Percentiles rank a stretch among this genome's conserved stretches.
Conservation (phyloP, 139 green algal species). For the Volvox africanus region DNA sequence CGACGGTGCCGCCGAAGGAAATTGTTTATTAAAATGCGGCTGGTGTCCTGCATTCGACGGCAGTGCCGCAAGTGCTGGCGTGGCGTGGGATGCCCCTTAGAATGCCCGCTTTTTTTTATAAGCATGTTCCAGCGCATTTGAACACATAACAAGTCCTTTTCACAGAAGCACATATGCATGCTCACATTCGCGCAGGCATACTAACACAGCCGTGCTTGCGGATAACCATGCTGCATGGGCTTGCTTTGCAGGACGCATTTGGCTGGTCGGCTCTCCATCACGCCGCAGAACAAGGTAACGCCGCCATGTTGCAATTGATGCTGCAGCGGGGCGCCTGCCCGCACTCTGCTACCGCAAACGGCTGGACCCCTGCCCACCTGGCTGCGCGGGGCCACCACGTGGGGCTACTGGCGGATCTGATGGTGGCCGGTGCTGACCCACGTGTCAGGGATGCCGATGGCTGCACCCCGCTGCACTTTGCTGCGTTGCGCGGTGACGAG, state of each 20-base stretch:
- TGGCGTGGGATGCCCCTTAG: no score
- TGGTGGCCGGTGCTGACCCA: conserved; percentile 17
- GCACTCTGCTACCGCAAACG: not conserved
- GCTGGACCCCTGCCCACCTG: conserved; percentile 39
- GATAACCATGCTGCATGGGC: not conserved
- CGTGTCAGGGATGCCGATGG: conserved; percentile 30
- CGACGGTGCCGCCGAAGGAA: no score
- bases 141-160: no score
- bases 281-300: conserved; percentile 24
- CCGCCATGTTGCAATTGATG: conserved; percentile 13
- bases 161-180: no score
- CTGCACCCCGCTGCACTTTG: conserved; percentile 43
- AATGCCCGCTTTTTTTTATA: no score
- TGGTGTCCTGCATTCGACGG: no score
- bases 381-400: not conserved
- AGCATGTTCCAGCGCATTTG: no score
- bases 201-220: no score
- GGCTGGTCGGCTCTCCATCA: conserved; percentile 44
- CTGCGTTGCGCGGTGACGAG: conserved; percentile 17
- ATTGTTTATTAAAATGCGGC: no score
- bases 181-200: no score
- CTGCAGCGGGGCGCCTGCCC: conserved; percentile 24
- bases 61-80: no score
- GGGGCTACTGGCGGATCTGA: not conserved
- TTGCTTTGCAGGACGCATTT: conserved; percentile 15